phyloP scores from a whole-genome alignment of 1,284 basidiomycete genomes.

The Vanrija pseudolonga region DNA sequence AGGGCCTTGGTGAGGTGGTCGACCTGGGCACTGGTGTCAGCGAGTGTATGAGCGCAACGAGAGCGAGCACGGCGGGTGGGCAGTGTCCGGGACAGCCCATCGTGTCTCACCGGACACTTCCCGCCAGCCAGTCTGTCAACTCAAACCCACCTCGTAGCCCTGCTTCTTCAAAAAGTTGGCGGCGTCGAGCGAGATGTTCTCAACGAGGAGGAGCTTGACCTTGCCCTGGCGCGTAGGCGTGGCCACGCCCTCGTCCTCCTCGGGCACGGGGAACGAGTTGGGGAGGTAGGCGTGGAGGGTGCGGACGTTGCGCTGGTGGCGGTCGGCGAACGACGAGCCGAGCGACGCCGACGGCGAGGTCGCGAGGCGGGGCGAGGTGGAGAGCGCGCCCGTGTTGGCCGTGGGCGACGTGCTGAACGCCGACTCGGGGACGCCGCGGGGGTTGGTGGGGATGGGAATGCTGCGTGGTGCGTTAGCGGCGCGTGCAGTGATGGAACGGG shows the following conservation, averaged over 20 bases:
- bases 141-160: constrained; percentile 61
- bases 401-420: constrained; percentile 33
- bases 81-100: too few relatives aligned
- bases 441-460: constrained; percentile 49
- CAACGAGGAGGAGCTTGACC: constrained; percentile 68
- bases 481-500: constrained; percentile 16
- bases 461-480: constrained; percentile 17
- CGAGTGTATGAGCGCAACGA: too few relatives aligned
- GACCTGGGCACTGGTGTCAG: constrained; percentile 56
- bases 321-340: constrained; percentile 1
- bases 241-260: constrained; percentile 24
- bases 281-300: constrained; percentile 48
- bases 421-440: constrained; percentile 36
- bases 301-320: constrained; percentile 24
- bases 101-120: too few relatives aligned
- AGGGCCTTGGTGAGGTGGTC: constrained; percentile 85
- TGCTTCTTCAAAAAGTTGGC: constrained; percentile 74
- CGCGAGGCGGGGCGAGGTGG: constrained; percentile 16
- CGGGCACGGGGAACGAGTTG: constrained; percentile 33
- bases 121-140: too few relatives aligned
- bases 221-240: constrained; percentile 33
- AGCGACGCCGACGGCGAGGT: constrained; percentile 25
- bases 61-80: too few relatives aligned
- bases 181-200: constrained; percentile 93
- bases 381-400: constrained; percentile 1